Conservation (phyloP, 768 basidiomycete species). For the Terana coerulea region DNA sequence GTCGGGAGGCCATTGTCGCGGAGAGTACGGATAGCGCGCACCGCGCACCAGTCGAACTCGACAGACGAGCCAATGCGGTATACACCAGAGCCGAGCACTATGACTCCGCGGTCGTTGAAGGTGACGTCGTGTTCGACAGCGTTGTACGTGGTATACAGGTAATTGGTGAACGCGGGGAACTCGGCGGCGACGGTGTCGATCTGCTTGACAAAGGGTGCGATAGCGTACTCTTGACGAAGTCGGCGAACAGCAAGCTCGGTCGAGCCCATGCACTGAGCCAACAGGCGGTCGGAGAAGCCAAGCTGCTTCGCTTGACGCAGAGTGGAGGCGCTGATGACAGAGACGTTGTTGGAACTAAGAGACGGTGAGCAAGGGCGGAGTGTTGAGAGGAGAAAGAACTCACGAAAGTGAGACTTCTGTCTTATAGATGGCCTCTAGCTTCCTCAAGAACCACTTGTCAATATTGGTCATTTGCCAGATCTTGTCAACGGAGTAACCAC, state of each 20-base stretch:
- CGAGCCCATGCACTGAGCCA: constrained; percentile 79
- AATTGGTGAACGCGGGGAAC: constrained; percentile 98
- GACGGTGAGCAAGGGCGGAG: not conserved
- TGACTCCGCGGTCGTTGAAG: constrained; percentile 90
- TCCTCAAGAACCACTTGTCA: constrained; percentile 97
- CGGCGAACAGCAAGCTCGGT: constrained; percentile 92
- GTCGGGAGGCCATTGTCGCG: constrained; percentile 94
- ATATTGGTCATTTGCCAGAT: constrained; percentile 98
- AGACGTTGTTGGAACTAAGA: constrained; percentile 56
- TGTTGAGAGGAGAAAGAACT: constrained; percentile 27
- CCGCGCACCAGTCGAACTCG: constrained; percentile 99
- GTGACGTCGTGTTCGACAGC: constrained; percentile 89
- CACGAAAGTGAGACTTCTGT: constrained; percentile 79
- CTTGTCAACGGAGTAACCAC: constrained; percentile 92
- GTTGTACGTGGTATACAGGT: constrained; percentile 97
- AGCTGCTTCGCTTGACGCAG: constrained; percentile 87
- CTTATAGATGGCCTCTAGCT: constrained; percentile 76
- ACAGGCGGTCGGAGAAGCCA: constrained; percentile 93
- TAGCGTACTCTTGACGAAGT: constrained; percentile 77
- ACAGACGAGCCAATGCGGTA: constrained; percentile 99
- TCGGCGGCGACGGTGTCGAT: constrained; percentile 99
- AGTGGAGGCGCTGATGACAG: constrained; percentile 55
- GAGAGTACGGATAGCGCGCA: constrained; percentile 92
- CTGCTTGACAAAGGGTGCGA: constrained; percentile 94
- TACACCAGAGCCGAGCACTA: constrained; percentile 97